Evolutionary conservation across 768 basidiomycete species (phyloP).

Genomic region (Pisolithus orientalis): DNA sequence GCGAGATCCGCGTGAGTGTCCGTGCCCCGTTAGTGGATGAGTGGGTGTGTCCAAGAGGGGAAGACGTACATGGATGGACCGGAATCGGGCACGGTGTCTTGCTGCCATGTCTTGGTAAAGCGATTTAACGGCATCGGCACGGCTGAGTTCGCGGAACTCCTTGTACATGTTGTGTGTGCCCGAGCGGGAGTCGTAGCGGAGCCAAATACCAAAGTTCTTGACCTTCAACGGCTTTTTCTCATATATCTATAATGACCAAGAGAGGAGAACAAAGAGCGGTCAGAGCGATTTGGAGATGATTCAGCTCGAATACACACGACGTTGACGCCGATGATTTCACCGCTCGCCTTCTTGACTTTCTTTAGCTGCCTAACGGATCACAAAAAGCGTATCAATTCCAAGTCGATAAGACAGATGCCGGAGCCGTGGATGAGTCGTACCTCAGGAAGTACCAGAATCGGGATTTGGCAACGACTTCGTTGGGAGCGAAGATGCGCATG

Average conservation of each 20-base stretch:
- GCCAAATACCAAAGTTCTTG: conserved; percentile 99
- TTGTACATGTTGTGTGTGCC: conserved; percentile 99
- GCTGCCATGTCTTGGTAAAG: conserved; percentile 99
- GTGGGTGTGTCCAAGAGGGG: not conserved
- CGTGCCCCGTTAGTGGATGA: not conserved
- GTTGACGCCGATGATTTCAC: conserved; percentile 98
- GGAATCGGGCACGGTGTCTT: conserved; percentile 97
- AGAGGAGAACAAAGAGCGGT: conserved; percentile 56
- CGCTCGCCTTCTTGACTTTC: conserved; percentile 99
- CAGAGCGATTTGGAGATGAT: conserved; percentile 85
- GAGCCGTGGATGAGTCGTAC: conserved; percentile 33
- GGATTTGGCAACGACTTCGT: conserved; percentile 98
- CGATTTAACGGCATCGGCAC: conserved; percentile 92
- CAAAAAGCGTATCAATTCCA: not conserved
- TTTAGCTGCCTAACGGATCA: conserved; percentile 68
- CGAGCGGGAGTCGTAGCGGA: conserved; percentile 98
- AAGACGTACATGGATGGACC: conserved; percentile 87
- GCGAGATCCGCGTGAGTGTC: not conserved
- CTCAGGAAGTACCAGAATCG: conserved; percentile 99
- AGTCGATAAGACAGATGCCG: not conserved
- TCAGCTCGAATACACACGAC: conserved; percentile 73
- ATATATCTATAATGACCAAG: conserved; percentile 64
- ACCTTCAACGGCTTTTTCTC: conserved; percentile 98
- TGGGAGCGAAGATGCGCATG: conserved; percentile 99
- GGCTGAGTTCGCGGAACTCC: conserved; percentile 93